Evolutionary conservation across 1,284 basidiomycete genomes (phyloP).

Genomic region (Heterobasidion annosum): DNA sequence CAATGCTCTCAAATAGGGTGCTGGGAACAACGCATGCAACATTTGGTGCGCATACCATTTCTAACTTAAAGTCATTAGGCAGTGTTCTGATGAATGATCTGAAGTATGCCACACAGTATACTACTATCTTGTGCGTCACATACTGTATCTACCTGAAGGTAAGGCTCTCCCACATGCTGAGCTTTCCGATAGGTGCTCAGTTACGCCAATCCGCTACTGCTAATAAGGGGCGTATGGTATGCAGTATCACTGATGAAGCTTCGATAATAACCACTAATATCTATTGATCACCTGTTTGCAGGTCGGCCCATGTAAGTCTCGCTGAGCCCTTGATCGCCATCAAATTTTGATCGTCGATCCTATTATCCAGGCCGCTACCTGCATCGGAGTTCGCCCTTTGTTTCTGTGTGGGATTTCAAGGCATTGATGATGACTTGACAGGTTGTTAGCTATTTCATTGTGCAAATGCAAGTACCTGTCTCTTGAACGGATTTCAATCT

Average conservation of each 20-base stretch:
- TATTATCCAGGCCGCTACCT: background rate
- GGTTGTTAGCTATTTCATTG: background rate
- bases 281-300: background rate
- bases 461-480: background rate
- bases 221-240: background rate
- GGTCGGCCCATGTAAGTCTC: background rate
- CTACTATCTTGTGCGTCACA: background rate
- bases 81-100: background rate
- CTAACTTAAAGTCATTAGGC: background rate
- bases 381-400: background rate
- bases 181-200: background rate
- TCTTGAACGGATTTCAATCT: background rate
- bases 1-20: background rate
- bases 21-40: background rate
- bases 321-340: background rate
- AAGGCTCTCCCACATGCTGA: background rate
- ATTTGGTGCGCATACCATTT: background rate
- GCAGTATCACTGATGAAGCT: background rate
- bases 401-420: background rate
- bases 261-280: background rate
- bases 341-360: background rate
- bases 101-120: background rate
- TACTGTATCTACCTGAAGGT: background rate
- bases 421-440: background rate
- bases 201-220: background rate